These are phyloP conservation scores for Neonectria hederae DNA, from an alignment of 2,329 filamentous ascomycete species.

Conservation along the genomic window DNA sequence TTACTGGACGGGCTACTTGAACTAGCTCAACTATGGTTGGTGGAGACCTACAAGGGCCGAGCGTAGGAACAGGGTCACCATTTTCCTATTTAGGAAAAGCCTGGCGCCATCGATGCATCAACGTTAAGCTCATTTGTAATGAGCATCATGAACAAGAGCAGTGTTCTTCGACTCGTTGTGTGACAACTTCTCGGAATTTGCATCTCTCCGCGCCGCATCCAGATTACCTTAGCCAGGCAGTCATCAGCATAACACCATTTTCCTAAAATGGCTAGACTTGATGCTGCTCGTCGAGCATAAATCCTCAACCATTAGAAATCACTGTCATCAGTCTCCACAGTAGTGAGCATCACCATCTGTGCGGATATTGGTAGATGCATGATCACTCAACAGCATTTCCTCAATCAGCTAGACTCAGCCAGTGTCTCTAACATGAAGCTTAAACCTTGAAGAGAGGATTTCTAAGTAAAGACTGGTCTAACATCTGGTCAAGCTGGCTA, in stretches of 20 bases:
- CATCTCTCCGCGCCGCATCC: not conserved
- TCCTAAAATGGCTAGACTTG: not conserved
- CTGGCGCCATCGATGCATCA: not conserved
- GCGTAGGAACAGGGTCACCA: not conserved
- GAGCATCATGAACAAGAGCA: not conserved
- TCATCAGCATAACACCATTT: not conserved
- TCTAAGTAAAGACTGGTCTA: not conserved
- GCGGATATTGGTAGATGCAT: too few species aligned
- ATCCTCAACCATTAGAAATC: not conserved
- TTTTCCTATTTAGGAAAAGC: not conserved
- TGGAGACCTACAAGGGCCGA: not conserved
- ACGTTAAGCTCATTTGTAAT: too few species aligned
- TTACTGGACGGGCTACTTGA: too few species aligned
- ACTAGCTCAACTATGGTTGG: too few species aligned
- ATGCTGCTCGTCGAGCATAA: not conserved
- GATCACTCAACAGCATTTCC: conserved; percentile 18
- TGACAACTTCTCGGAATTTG: not conserved
- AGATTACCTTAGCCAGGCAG: not conserved
- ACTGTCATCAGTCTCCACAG: not conserved
- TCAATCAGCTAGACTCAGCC: conserved; percentile 13
- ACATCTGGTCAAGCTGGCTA: not conserved
- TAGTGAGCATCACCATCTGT: not conserved
- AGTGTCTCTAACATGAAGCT: not conserved
- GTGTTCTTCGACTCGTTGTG: not conserved
- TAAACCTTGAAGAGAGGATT: not conserved